phyloP scores from a whole-genome alignment of 1,284 basidiomycete genomes.

The Apiotrichum domesticum region DNA sequence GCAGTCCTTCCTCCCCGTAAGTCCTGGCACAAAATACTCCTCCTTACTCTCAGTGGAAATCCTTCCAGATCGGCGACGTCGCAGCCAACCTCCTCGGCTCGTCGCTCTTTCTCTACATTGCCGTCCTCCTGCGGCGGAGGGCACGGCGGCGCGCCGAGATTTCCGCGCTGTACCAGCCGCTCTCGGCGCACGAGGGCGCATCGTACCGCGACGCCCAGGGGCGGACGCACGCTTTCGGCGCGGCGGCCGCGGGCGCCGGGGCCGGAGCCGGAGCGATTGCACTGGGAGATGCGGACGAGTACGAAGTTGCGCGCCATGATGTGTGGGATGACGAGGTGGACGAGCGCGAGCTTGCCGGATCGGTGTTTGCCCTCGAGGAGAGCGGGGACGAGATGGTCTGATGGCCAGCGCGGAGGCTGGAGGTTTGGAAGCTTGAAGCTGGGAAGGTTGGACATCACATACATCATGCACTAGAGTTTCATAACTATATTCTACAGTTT shows the following conservation, averaged over 20 bases:
- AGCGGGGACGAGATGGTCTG: not conserved
- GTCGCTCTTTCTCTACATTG: conserved; percentile 38
- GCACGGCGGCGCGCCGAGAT: conserved; percentile 31
- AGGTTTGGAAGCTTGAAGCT: not conserved
- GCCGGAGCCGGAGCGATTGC: not conserved
- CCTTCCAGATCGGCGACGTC: conserved; percentile 45
- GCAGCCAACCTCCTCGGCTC: conserved; percentile 44
- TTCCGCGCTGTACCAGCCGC: conserved; percentile 41
- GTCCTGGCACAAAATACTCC: conserved; percentile 8
- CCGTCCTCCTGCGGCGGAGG: conserved; percentile 31
- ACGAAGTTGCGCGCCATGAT: conserved; percentile 2
- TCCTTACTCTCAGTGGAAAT: conserved; percentile 32
- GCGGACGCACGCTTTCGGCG: conserved; percentile 30
- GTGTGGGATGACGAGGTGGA: conserved; percentile 33
- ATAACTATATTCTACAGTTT: conserved; percentile 4
- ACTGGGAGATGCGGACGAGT: conserved; percentile 6
- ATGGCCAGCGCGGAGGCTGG: not conserved
- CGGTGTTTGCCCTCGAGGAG: not conserved
- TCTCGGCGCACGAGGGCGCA: conserved; percentile 21
- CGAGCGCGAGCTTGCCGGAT: conserved; percentile 1
- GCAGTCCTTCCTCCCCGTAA: conserved; percentile 43
- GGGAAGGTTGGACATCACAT: not conserved
- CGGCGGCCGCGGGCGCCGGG: conserved; percentile 5
- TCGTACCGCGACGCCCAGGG: conserved; percentile 42
- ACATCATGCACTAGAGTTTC: not conserved